Evolutionary conservation across 352 stramenopile genomes (phyloP).

Genomic region (Phytophthora melonis): DNA sequence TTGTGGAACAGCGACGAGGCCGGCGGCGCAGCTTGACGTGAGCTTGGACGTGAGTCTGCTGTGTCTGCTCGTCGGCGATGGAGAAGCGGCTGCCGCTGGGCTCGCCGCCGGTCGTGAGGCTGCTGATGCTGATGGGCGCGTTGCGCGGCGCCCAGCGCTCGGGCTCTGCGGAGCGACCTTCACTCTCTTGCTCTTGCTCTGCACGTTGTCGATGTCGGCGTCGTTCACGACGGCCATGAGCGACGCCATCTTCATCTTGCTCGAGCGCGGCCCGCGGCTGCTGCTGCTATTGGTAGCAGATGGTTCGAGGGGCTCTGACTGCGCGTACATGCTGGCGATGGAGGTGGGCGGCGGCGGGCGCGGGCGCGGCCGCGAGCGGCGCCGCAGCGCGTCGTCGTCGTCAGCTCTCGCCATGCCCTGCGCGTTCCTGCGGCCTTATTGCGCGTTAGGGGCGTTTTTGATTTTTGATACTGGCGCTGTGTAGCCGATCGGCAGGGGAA

Average conservation of each 20-base stretch:
- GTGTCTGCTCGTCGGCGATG: too few species aligned
- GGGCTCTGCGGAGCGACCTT: constrained; percentile 39
- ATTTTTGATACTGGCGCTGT: constrained; percentile 46
- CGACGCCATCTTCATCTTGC: constrained; percentile 64
- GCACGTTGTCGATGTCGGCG: constrained; percentile 29
- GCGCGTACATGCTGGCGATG: constrained; percentile 32
- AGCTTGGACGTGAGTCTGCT: too few species aligned
- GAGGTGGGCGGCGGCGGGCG: constrained; percentile 31
- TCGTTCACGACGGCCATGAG: constrained; percentile 40
- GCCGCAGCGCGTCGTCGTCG: constrained; percentile 48
- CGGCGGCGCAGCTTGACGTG: too few species aligned
- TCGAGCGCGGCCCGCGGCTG: constrained; percentile 14
- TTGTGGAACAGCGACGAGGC: constrained; percentile 57
- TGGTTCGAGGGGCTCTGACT: not conserved
- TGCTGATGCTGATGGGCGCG: constrained; percentile 31
- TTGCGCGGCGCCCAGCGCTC: constrained; percentile 20
- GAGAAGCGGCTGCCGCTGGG: too few species aligned
- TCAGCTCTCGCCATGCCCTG: constrained; percentile 46
- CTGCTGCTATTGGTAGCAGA: not conserved
- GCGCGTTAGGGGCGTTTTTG: constrained; percentile 15
- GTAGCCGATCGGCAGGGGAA: not conserved
- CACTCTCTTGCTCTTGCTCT: constrained; percentile 60
- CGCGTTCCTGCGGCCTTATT: not conserved
- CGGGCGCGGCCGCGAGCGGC: constrained; percentile 39
- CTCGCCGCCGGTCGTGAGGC: constrained; percentile 23